Base-by-base conservation (phyloP, 1,284 basidiomycete species). In the Waitea zeae region DNA sequence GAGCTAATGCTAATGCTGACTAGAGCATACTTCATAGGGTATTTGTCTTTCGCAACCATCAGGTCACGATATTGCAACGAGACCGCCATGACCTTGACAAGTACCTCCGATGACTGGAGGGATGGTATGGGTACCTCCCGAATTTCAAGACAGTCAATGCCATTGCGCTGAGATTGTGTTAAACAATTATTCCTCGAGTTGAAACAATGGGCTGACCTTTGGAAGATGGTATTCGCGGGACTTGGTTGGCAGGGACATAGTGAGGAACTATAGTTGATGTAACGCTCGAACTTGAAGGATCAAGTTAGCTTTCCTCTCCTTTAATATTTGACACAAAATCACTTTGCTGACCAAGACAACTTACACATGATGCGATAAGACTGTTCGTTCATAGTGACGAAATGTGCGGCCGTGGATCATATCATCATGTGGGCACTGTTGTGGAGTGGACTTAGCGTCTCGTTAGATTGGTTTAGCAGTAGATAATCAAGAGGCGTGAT, bases 201-300 rank as follows among this genome's bases (percentile, higher is more conserved):
- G 7, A 36, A 31, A 29, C 13, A 32, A 32, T 6, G 3, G 12
- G 17, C 17, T 14, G 15, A 40, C 47, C 40, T 41, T 48, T 17
- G 49, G 46, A 12, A 46, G 45, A 28, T 44, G 54, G 37, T 55
- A 59, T 41, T 56, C 49, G 39, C 50, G 50, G 15, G 48, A 46
- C n/a, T 39, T 47, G 14, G 39, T 44, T 12, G 54, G 51, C 33
- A 53, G 29, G 31, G 29, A 30, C n/a, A n/a, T n/a, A n/a, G n/a
- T n/a, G n/a, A n/a, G n/a, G n/a, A n/a, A n/a, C n/a, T n/a, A n/a
- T n/a, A n/a, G n/a, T n/a, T n/a, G n/a, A n/a, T n/a, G n/a, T n/a
- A n/a, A n/a, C n/a, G n/a, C n/a, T n/a, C n/a, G n/a, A n/a, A n/a
- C n/a, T n/a, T n/a, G n/a, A n/a, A n/a, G n/a, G n/a, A n/a, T n/a